phyloP scores from a whole-genome alignment of 495 filamentous ascomycete species.

The Stereocaulon alpinum region DNA sequence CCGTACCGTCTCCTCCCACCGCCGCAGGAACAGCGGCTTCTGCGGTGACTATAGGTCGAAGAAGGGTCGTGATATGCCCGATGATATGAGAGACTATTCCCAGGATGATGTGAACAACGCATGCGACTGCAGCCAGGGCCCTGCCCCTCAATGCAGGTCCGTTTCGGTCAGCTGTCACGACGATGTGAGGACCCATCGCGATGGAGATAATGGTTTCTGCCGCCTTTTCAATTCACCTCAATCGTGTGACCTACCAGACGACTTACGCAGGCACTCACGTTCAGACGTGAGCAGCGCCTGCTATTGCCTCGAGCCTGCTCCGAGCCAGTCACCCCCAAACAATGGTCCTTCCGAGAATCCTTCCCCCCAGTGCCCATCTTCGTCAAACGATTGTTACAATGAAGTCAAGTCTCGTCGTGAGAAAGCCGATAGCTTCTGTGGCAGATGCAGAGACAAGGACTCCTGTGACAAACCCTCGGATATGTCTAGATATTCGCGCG shows the following conservation, averaged over 20 bases:
- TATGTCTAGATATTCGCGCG: neutral
- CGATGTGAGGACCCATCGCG: neutral
- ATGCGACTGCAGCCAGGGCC: neutral
- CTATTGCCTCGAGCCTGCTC: neutral
- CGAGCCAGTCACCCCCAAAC: neutral
- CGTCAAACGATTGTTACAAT: neutral
- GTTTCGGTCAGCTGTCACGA: neutral
- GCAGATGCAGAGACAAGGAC: neutral
- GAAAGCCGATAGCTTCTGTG: neutral
- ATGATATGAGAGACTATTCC: neutral
- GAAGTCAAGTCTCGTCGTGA: neutral
- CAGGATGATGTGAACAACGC: neutral
- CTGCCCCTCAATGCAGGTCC: neutral
- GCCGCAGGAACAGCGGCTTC: neutral
- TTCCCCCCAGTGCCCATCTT: neutral
- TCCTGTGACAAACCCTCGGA: neutral
- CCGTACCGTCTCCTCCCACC: neutral
- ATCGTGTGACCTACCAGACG: neutral
- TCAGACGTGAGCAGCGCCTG: neutral
- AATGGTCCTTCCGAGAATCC: neutral
- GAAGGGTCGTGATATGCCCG: neutral
- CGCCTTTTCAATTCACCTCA: neutral
- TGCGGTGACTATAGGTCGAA: neutral
- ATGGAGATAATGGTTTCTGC: neutral
- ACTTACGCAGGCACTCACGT: neutral